Evolutionary conservation across 2,329 filamentous ascomycete species (phyloP).

Genomic region (Exophiala phaeomuriformis): DNA sequence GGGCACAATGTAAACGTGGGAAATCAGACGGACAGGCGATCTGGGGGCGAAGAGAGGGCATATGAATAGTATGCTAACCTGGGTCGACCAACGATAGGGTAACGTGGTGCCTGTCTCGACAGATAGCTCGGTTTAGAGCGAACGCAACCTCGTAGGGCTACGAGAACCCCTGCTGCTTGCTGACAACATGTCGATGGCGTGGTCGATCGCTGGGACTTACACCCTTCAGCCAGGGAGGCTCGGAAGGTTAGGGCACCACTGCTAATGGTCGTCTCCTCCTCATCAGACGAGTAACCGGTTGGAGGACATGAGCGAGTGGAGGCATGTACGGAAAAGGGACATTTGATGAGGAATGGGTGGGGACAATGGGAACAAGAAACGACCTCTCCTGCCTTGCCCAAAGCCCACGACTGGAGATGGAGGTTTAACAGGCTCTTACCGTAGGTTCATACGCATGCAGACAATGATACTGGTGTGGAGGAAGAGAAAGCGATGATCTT

Average conservation of each 20-base stretch:
- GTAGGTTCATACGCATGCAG: constrained; percentile 16
- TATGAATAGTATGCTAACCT: constrained; percentile 15
- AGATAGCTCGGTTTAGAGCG: constrained; percentile 9
- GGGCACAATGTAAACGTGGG: neutral
- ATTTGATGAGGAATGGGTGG: neutral
- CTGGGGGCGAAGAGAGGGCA: constrained; percentile 19
- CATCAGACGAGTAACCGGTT: neutral
- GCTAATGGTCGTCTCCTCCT: neutral
- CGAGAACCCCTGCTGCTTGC: constrained; percentile 15
- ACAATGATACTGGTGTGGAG: constrained; percentile 11
- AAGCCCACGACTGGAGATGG: neutral
- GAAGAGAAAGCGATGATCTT: constrained; percentile 7
- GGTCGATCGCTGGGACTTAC: constrained; percentile 5
- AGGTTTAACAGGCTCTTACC: constrained; percentile 5
- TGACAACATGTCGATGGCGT: constrained; percentile 13
- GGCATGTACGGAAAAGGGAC: neutral
- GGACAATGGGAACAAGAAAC: neutral
- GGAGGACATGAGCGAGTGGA: neutral
- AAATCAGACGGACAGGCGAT: constrained; percentile 1
- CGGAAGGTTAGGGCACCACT: neutral
- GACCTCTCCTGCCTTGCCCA: too few species aligned
- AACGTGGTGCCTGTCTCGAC: neutral
- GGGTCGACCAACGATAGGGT: neutral
- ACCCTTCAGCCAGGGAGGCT: neutral
- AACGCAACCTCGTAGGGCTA: constrained; percentile 19